Evolutionary conservation across 2,329 filamentous ascomycete genomes (phyloP), one percentile per base, ranked within the genome.

Genomic region (Paraphaeosphaeria minitans): DNA sequence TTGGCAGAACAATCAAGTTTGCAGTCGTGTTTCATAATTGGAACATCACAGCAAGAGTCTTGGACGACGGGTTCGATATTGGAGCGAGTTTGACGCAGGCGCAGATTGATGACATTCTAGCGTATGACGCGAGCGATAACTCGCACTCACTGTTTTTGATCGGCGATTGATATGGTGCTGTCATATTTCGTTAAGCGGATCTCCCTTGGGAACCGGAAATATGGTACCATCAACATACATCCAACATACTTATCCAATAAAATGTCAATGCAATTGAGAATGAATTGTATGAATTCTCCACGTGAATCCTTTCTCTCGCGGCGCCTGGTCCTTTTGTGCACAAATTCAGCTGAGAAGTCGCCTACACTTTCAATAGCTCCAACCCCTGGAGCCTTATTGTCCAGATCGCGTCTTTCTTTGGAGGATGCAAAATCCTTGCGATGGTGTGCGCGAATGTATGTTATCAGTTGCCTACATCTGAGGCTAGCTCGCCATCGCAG

Each of bases 1-100:
- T 80, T 24, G 78, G 81, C 49, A 75, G 75, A 39, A 83, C 80
- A 61, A 83, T 90, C 71, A 91, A 87, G 77, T 82, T 87, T 57
- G 89, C 87, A 43, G 79, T 72, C 24, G 60, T 76, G 8, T 72
- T 72, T 62, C 62, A 71, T 27, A 66, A 70, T 31, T 72, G 67
- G 43, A 69, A 74, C 46, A 74, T 76, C 42, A 75, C 70, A 14
- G 72, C 65, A 19, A 49, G 59, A 24, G 69, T 80, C 48, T 66
- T 81, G 51, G 73, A 78, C 49, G 70, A 77, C 61, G 64, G 60
- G 57, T 76, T 74, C 48, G 71, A 78, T 16, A 79, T 82, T 59
- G 67, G 69, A 41, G 59, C 59, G 33, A 68, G 62, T 45, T 69
- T 81, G 64, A 70, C 66, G n/a, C 60, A 69, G 39, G 67, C 66